These are phyloP conservation scores for Ceriops tagal DNA, from an alignment of 345 rosid genomes.

Conservation along the genomic window DNA sequence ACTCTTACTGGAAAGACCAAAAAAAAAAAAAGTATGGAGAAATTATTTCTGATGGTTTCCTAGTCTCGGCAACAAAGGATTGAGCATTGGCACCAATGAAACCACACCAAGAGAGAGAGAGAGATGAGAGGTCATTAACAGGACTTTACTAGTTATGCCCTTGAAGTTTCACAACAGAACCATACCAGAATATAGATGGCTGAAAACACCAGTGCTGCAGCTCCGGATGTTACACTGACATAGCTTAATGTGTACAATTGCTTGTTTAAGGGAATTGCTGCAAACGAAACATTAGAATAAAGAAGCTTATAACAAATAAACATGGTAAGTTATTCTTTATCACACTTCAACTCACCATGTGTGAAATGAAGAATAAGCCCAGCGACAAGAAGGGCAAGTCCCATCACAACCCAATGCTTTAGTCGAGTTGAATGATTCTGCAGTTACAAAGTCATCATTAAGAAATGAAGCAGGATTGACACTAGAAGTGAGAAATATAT, in stretches of 20 bases:
- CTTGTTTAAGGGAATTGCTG: conserved; percentile 81
- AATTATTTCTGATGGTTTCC: too few relatives aligned
- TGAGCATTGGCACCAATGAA: too few relatives aligned
- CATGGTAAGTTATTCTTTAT: not conserved
- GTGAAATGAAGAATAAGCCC: conserved; percentile 69
- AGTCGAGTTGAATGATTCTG: conserved; percentile 66
- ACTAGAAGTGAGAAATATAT: not conserved
- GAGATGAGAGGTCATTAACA: not conserved
- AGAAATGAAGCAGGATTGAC: conserved; percentile 9
- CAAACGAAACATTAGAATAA: conserved; percentile 13
- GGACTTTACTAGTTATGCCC: not conserved
- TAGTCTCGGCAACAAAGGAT: too few relatives aligned
- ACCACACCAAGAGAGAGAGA: too few relatives aligned
- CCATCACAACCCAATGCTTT: conserved; percentile 68
- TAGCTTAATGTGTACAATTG: conserved; percentile 81
- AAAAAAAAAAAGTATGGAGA: too few relatives aligned
- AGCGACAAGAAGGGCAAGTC: conserved; percentile 47
- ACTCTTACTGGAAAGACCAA: too few relatives aligned
- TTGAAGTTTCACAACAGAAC: not conserved
- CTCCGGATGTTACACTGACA: conserved; percentile 76
- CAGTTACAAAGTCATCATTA: conserved; percentile 7
- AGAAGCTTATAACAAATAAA: not conserved
- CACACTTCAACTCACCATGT: conserved; percentile 39
- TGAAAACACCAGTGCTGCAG: conserved; percentile 73
- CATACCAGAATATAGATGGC: conserved; percentile 61